phyloP scores from a whole-genome alignment of 176 grass and related monocot genomes.

The Rhipidocladum racemiflorum region DNA sequence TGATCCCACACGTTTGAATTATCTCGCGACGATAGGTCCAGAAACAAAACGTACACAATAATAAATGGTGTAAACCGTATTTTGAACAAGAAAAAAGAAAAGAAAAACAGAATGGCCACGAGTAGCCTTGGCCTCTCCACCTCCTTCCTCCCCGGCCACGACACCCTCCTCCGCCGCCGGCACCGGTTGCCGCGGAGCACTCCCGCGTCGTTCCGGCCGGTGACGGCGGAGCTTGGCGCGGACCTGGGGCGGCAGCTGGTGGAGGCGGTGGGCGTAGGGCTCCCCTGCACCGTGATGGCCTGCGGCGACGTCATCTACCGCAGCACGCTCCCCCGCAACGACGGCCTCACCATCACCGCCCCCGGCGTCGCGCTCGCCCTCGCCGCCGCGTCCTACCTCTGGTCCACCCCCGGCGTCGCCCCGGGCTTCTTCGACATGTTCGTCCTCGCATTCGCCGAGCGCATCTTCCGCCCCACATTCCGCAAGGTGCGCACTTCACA shows the following conservation, averaged over 20 bases:
- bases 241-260: conserved; percentile 62
- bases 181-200: neutral
- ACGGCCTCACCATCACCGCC: conserved; percentile 73
- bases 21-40: neutral
- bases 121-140: conserved; percentile 55
- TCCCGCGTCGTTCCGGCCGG: conserved; percentile 35
- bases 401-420: conserved; percentile 86
- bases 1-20: conserved; percentile 18
- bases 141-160: conserved; percentile 63
- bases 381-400: conserved; percentile 69
- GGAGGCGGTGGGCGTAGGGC: conserved; percentile 87
- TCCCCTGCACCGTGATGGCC: conserved; percentile 95
- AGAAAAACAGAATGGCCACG: conserved; percentile 33
- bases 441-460: conserved; percentile 78
- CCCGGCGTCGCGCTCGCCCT: conserved; percentile 65
- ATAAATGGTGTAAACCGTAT: conserved; percentile 27
- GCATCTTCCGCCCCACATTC: conserved; percentile 69
- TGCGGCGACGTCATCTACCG: conserved; percentile 99
- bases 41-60: neutral
- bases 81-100: neutral
- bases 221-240: conserved; percentile 34
- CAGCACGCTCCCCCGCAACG: conserved; percentile 79
- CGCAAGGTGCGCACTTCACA: conserved; percentile 54
- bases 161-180: conserved; percentile 32
- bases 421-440: conserved; percentile 99